phyloP scores from a whole-genome alignment of 1,139 yeast species.

The Waltiozyma sp. region DNA sequence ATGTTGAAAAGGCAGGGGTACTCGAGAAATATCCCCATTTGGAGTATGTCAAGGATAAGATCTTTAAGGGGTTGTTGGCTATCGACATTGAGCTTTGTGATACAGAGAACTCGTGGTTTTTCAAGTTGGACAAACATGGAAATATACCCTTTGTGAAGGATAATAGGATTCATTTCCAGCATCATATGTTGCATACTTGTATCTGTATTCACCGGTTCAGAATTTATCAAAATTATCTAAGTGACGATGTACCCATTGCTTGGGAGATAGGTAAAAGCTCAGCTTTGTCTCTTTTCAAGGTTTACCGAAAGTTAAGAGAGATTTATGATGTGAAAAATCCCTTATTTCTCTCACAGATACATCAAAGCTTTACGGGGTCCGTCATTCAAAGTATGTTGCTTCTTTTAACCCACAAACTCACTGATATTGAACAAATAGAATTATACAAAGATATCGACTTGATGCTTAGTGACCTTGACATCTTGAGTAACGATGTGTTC shows the following conservation, averaged over 20 bases:
- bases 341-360: conserved; percentile 18
- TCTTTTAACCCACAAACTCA: conserved; percentile 11
- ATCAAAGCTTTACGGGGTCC: conserved; percentile 20
- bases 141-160: conserved; percentile 14
- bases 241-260: conserved; percentile 18
- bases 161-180: conserved; percentile 19
- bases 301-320: conserved; percentile 16
- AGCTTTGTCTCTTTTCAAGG: conserved; percentile 17
- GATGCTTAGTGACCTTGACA: conserved; percentile 17
- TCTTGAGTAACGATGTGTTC: conserved; percentile 14
- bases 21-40: conserved; percentile 2
- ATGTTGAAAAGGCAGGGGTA: conserved; percentile 6
- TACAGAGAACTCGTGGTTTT: conserved; percentile 18
- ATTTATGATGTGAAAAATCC: conserved; percentile 16
- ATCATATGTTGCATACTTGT: conserved; percentile 21
- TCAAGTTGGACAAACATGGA: conserved; percentile 16
- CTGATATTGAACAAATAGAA: conserved; percentile 12
- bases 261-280: conserved; percentile 19
- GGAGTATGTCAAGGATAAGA: conserved; percentile 9
- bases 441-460: conserved; percentile 17
- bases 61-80: conserved; percentile 16
- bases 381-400: conserved; percentile 20
- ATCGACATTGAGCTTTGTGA: conserved; percentile 18
- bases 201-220: conserved; percentile 22
- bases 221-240: conserved; percentile 19